Evolutionary conservation across 257 asterid species (phyloP), one percentile per base, ranked within the genome.

Genomic region (Salvia splendens): DNA sequence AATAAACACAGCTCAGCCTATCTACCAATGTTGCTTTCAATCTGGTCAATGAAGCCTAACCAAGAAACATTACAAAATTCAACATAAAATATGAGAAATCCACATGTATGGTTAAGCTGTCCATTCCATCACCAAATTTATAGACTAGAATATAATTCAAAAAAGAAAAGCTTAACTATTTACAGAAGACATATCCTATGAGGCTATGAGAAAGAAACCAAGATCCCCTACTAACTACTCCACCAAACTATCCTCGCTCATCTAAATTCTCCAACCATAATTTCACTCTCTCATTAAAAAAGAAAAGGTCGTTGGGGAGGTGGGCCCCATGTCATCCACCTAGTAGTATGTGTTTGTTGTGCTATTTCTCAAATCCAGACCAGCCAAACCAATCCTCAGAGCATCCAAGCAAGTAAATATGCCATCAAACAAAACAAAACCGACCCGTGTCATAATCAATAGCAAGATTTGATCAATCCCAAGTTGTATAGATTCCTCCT

Each of bases 401-500:
- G 40, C 62, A 41, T 64, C 51, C 9, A 68, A 72, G 73, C 80
- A 74, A 77, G 67, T 24, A 73, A 75, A 79, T 69, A 71, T 71
- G 77, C 73, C 77, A 60, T 71, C 68, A 40, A 40, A 65, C 78
- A 55, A 28, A 20, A 17, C 30, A 57, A 6, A 24, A 24, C 30
- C 30, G 30, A 24, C 30, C 30, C 30, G 1, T 24, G 30, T 24
- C 30, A 57, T 6, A 56, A 15, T 80, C 86, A 87, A 55, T 89
- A 87, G 75, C 60, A 82, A 43, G 93, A 88, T 71, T 73, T 91
- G 54, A 94, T 84, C 87, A 88, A 75, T 17, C 98, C 98, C 82
- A 92, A 78, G 70, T 77, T 89, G 89, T 78, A 83, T 5, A 92
- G 87, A 82, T 92, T 94, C 90, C 89, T 81, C 78, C 75, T 84